Evolutionary conservation across 2,329 filamentous ascomycete species (phyloP), one percentile per base, ranked within the genome.

Genomic region (Bisporella sp.): DNA sequence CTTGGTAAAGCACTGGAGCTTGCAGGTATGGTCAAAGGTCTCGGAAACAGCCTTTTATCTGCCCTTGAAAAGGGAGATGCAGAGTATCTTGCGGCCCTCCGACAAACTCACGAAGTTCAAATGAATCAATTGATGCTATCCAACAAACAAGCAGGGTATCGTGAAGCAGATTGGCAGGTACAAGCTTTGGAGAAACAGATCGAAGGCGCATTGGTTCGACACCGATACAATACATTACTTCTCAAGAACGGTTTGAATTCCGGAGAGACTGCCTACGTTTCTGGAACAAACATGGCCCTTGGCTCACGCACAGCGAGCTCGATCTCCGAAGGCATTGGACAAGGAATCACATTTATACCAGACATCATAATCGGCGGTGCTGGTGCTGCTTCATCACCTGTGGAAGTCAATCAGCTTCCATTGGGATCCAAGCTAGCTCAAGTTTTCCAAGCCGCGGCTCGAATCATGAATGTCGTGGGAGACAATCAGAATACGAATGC

Each of bases 1-100:
- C n/a, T 37, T 7, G 7, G 7, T 7, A 37, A n/a, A 32, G 7
- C 43, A 5, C 6, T 46, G 32, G 7, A 46, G 21, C 43, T 46
- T n/a, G 31, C 30, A 7, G 43, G 43, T 21, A 32, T 5, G 32
- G 43, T 33, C 4, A 29, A n/a, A 31, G 5, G 7, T 37, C 33
- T 37, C 7, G 33, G 33, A 37, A n/a, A 7, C n/a, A 37, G n/a
- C n/a, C n/a, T 37, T 7, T 37, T 37, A n/a, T n/a, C 7, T 7
- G 43, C 43, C 4, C 35, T 46, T 46, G 43, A 46, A 13, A 46
- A 28, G 31, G 43, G 43, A 32, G 43, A 46, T 33, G 30, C 43
- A 7, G 43, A 46, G 35, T 46, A 46, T 31, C 31, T 46, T 4
- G 29, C 43, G 30, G 32, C 43, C 30, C 43, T 46, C 4, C 43